Conservation (phyloP, 768 basidiomycete species). For the Porpolomopsis calyptriformis region DNA sequence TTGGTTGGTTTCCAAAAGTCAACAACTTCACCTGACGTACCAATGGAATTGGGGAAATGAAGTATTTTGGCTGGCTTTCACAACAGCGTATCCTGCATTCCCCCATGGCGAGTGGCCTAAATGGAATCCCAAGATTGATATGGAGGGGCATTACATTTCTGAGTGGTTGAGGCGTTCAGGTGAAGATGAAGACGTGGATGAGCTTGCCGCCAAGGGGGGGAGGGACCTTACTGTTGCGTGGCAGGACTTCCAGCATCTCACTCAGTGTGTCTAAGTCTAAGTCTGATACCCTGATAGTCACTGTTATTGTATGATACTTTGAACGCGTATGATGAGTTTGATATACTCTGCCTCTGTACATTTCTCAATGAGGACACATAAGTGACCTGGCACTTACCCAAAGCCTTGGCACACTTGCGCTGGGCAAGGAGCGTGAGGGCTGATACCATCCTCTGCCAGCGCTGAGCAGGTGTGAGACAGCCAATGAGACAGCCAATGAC, state of each 20-base stretch:
- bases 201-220: not conserved
- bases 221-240: not conserved
- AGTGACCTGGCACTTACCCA: no score
- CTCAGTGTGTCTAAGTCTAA: conserved; percentile 15
- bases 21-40: not conserved
- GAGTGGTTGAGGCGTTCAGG: not conserved
- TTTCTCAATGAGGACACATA: no score
- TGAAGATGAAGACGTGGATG: not conserved
- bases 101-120: conserved; percentile 8
- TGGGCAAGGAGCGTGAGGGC: no score
- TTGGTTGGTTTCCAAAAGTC: conserved; percentile 1
- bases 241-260: not conserved
- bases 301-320: no score
- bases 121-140: conserved; percentile 5
- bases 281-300: no score
- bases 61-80: conserved; percentile 8
- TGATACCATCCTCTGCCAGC: no score
- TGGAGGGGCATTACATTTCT: conserved; percentile 6
- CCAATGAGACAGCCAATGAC: no score
- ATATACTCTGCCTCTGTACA: no score
- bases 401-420: no score
- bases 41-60: conserved; percentile 7
- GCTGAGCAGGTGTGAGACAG: no score
- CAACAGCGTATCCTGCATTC: conserved; percentile 8
- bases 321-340: no score